phyloP scores from a whole-genome alignment of 2,329 filamentous ascomycete genomes.

The Keithomyces neogunnii region DNA sequence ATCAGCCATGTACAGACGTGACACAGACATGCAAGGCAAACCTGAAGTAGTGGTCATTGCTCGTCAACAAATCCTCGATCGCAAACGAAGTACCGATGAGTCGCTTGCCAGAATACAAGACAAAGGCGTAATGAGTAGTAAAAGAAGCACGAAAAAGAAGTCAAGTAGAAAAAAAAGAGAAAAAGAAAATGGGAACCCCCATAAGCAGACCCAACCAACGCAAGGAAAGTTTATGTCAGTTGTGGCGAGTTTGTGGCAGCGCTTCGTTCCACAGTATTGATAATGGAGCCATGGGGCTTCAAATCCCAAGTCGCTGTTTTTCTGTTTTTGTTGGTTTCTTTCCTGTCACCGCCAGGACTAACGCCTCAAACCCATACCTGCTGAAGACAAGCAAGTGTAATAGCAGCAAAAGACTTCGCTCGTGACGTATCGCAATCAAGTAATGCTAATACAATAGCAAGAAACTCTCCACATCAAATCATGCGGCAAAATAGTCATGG shows the following conservation, averaged over 20 bases:
- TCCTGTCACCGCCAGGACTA: neutral
- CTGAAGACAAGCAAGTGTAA: neutral
- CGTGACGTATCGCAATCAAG: neutral
- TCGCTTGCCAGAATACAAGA: conserved; percentile 20
- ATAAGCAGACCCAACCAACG: neutral
- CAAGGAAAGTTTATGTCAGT: conserved; percentile 9
- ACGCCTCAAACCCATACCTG: neutral
- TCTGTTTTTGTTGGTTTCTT: neutral
- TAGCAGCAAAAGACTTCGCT: neutral
- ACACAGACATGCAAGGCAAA: conserved; percentile 24
- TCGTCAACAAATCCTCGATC: conserved; percentile 13
- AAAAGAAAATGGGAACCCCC: neutral
- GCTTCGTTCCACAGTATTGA: conserved; percentile 2
- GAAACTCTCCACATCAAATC: neutral
- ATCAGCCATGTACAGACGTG: conserved; percentile 35
- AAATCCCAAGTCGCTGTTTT: neutral
- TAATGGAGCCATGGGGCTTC: neutral
- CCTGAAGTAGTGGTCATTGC: conserved; percentile 25
- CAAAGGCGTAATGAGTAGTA: conserved; percentile 3
- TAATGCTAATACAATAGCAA: neutral
- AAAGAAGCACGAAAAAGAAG: conserved; percentile 1
- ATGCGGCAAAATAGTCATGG: neutral
- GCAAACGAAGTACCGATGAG: conserved; percentile 18
- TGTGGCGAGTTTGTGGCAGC: conserved; percentile 8
- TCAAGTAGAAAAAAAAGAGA: conserved; percentile 11